phyloP scores from a whole-genome alignment of 2,329 filamentous ascomycete species.

The Aspergillus sp. region DNA sequence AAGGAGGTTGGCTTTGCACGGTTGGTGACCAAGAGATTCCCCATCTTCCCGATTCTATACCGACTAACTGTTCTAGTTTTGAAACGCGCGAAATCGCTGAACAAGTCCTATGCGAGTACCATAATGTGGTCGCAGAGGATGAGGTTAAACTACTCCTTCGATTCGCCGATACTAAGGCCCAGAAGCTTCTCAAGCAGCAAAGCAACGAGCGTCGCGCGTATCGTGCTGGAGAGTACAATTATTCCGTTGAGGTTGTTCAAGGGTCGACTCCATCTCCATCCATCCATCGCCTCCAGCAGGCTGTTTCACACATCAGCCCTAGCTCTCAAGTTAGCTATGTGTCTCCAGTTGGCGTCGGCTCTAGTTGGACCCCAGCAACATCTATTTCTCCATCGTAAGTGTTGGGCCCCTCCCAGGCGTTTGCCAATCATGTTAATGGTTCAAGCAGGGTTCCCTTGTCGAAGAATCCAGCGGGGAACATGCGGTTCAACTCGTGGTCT shows the following conservation, averaged over 20 bases:
- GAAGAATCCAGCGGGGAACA: conserved; percentile 37
- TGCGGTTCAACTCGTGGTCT: conserved; percentile 39
- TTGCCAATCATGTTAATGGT: conserved; percentile 26
- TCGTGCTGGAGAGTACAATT: conserved; percentile 91
- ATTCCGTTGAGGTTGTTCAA: conserved; percentile 48
- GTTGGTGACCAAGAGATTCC: conserved; percentile 47
- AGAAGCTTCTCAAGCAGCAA: conserved; percentile 95
- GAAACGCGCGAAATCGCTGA: conserved; percentile 87
- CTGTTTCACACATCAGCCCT: conserved; percentile 42
- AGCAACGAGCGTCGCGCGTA: conserved; percentile 94
- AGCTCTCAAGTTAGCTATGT: conserved; percentile 43
- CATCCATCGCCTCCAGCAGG: conserved; percentile 41
- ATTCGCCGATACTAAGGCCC: conserved; percentile 93
- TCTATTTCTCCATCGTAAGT: conserved; percentile 51
- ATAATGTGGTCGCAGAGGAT: conserved; percentile 76
- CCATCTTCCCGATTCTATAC: conserved; percentile 6
- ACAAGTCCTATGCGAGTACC: conserved; percentile 81
- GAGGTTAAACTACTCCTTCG: conserved; percentile 87
- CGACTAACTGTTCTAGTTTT: conserved; percentile 60
- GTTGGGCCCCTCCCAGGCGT: conserved; percentile 1
- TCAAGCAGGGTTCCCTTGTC: conserved; percentile 36
- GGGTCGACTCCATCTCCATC: conserved; percentile 46
- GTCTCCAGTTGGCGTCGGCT: conserved; percentile 42
- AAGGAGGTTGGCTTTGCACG: conserved; percentile 96
- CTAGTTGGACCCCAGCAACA: conserved; percentile 48